Percentiles rank a stretch among this genome's conserved stretches.
Conservation (phyloP, 192 early-diverging fungal genomes). For the Backusella mclennaniae region DNA sequence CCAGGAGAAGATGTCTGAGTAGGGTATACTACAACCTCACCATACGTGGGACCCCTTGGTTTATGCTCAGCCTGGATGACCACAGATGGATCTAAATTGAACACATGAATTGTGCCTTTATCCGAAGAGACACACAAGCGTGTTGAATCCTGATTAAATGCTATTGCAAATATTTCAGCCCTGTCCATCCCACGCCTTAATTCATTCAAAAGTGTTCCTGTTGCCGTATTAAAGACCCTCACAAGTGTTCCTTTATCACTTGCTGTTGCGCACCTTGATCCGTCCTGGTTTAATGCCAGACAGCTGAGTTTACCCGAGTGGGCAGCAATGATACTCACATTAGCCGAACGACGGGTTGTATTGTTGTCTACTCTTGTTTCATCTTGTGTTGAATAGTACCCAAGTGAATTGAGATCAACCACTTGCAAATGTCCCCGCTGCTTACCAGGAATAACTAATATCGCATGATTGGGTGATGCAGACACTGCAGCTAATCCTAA, state of each 20-base stretch:
- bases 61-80: conserved; percentile 40
- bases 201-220: conserved; percentile 76
- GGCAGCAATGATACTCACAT: conserved; percentile 78
- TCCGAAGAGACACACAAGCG: conserved; percentile 84
- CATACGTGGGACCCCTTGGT: conserved; percentile 51
- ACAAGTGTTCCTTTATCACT: conserved; percentile 91
- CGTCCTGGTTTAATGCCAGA: conserved; percentile 75
- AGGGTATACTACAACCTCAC: conserved; percentile 40
- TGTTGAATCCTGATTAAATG: conserved; percentile 79
- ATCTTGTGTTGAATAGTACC: conserved; percentile 13
- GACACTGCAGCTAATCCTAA: conserved; percentile 68
- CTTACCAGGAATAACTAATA: conserved; percentile 81
- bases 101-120: conserved; percentile 93
- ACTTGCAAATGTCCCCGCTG: conserved; percentile 86
- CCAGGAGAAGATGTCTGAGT: conserved; percentile 19
- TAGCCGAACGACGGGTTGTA: conserved; percentile 42
- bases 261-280: conserved; percentile 79
- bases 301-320: conserved; percentile 77
- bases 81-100: conserved; percentile 69
- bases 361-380: background rate
- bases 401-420: conserved; percentile 59
- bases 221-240: conserved; percentile 79
- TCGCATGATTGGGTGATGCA: conserved; percentile 60
- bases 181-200: conserved; percentile 85
- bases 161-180: conserved; percentile 86